These are phyloP conservation scores for Comarum palustre DNA, from an alignment of 306 rosid genomes.

Conservation along the genomic window DNA sequence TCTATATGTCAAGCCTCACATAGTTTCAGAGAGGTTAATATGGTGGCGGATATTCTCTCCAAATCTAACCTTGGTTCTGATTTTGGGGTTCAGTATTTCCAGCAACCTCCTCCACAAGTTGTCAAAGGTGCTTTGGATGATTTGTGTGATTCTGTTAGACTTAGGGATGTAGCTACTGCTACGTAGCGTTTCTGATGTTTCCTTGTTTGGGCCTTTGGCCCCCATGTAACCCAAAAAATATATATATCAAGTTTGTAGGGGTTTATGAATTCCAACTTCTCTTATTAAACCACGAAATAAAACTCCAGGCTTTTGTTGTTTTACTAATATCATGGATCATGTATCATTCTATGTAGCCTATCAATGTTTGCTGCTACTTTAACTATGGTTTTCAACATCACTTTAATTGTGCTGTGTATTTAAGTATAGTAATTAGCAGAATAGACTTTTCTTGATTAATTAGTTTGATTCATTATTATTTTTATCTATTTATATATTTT, in stretches of 20 bases:
- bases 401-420: not conserved
- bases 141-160: too few relatives aligned
- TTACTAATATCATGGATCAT: not conserved
- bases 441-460: not conserved
- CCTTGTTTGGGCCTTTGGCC: too few relatives aligned
- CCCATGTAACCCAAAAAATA: too few relatives aligned
- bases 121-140: too few relatives aligned
- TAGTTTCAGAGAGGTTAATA: too few relatives aligned
- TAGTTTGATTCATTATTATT: not conserved
- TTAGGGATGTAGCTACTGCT: too few relatives aligned
- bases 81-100: too few relatives aligned
- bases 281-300: not conserved
- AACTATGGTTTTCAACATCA: not conserved
- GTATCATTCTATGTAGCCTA: not conserved
- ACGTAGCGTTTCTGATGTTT: too few relatives aligned
- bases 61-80: too few relatives aligned
- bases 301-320: not conserved
- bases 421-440: not conserved
- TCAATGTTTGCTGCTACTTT: not conserved
- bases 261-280: constrained; percentile 1
- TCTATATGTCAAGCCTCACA: too few relatives aligned
- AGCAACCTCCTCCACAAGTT: too few relatives aligned
- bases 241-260: not conserved
- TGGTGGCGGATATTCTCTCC: too few relatives aligned
- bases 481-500: not conserved